Conservation (phyloP, 192 early-diverging fungal genomes). For the Backusella mclennaniae region DNA sequence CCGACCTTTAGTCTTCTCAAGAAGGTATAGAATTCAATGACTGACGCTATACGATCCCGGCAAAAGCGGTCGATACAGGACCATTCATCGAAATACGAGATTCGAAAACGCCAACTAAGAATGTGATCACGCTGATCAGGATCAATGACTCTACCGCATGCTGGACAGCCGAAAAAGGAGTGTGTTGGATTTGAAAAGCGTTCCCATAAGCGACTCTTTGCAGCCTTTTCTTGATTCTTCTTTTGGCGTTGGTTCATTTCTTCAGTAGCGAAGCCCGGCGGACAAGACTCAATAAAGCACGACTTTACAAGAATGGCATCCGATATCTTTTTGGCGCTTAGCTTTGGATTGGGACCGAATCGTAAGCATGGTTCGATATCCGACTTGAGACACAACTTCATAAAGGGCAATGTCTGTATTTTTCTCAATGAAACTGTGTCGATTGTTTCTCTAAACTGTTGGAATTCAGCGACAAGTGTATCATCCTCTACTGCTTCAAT, state of each 20-base stretch:
- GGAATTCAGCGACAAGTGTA: constrained; percentile 74
- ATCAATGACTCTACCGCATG: constrained; percentile 44
- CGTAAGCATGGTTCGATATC: constrained; percentile 63
- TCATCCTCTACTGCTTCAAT: constrained; percentile 61
- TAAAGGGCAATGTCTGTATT: constrained; percentile 72
- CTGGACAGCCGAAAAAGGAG: constrained; percentile 38
- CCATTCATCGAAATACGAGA: constrained; percentile 65
- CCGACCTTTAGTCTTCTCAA: constrained; percentile 81
- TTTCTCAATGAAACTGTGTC: constrained; percentile 62
- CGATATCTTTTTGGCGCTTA: constrained; percentile 79
- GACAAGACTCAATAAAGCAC: constrained; percentile 79
- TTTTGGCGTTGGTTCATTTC: constrained; percentile 21
- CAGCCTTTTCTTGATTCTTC: constrained; percentile 41
- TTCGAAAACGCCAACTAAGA: constrained; percentile 57
- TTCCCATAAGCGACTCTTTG: constrained; percentile 49
- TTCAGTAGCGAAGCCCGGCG: constrained; percentile 38
- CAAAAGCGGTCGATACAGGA: constrained; percentile 73
- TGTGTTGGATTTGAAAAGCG: constrained; percentile 35
- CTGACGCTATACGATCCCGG: constrained; percentile 84
- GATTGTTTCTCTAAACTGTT: constrained; percentile 72
- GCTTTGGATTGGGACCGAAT: constrained; percentile 74
- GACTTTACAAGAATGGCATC: constrained; percentile 83
- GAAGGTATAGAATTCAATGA: constrained; percentile 89
- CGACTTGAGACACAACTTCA: constrained; percentile 81
- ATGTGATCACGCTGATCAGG: constrained; percentile 23